phyloP scores from a whole-genome alignment of 176 grass and related monocot species.

The Saccharum officinarum region DNA sequence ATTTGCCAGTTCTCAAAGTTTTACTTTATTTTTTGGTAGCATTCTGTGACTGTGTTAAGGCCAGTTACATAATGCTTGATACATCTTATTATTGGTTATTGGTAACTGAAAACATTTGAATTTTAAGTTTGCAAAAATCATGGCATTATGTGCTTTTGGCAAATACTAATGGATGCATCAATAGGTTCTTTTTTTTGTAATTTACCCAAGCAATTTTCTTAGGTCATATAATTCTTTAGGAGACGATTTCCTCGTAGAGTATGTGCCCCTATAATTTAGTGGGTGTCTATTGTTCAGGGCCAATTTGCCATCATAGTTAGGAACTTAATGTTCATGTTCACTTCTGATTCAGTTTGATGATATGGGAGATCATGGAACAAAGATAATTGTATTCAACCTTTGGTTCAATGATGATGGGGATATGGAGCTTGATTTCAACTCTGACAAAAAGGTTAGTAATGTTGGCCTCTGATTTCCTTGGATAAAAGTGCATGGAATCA shows the following conservation, averaged over 20 bases:
- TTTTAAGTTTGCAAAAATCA: constrained; percentile 2
- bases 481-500: neutral
- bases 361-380: constrained; percentile 88
- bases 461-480: constrained; percentile 3
- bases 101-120: neutral
- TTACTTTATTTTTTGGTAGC: constrained; percentile 13
- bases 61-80: neutral
- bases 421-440: constrained; percentile 93
- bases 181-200: constrained; percentile 11
- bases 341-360: constrained; percentile 72
- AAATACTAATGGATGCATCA: constrained; percentile 22
- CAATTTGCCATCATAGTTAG: constrained; percentile 20
- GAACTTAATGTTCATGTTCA: constrained; percentile 28
- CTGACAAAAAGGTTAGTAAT: constrained; percentile 69
- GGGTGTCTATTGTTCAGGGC: constrained; percentile 7
- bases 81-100: neutral
- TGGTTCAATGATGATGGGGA: constrained; percentile 96
- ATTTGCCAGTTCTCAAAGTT: neutral
- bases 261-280: neutral
- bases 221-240: neutral
- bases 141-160: neutral
- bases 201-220: constrained; percentile 13
- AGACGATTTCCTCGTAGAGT: constrained; percentile 1
- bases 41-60: constrained; percentile 18
- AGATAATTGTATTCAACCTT: constrained; percentile 90